Conservation (phyloP, 441 rosid species). For the Jatropha multifida region DNA sequence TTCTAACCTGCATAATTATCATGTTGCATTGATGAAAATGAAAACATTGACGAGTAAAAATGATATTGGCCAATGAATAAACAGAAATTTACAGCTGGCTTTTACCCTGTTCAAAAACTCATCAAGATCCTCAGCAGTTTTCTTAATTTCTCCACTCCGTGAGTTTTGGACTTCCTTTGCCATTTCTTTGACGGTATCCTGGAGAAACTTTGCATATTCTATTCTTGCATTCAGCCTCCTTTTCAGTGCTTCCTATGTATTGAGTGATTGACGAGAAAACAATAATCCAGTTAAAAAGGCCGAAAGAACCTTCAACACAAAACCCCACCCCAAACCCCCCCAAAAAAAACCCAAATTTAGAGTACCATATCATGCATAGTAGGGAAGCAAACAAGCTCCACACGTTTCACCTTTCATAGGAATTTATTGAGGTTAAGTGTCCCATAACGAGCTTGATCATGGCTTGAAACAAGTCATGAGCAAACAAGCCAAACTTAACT, state of each 20-base stretch:
- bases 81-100: not conserved
- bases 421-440: slow-evolving; percentile 3
- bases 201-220: slow-evolving; percentile 93
- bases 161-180: slow-evolving; percentile 89
- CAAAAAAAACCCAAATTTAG: not conserved
- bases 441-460: not conserved
- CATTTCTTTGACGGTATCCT: slow-evolving; percentile 93
- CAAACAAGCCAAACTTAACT: not conserved
- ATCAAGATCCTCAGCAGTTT: slow-evolving; percentile 41
- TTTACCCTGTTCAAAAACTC: slow-evolving; percentile 80
- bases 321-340: slow-evolving; percentile 14
- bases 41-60: slow-evolving; percentile 3
- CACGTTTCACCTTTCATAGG: not conserved
- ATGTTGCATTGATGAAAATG: slow-evolving; percentile 5
- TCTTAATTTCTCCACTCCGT: slow-evolving; percentile 36
- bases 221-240: slow-evolving; percentile 86
- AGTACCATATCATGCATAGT: not conserved
- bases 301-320: not conserved
- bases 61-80: slow-evolving; percentile 7
- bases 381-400: not conserved
- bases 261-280: not conserved
- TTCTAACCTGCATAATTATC: slow-evolving; percentile 55
- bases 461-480: not conserved
- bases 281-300: slow-evolving; percentile 1
- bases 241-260: slow-evolving; percentile 79